A percentile compares a stretch with the other conserved stretches of the same genome.
These are phyloP conservation scores for Pleurotus ostreatus DNA, from an alignment of 768 basidiomycete genomes.

Conservation along the genomic window DNA sequence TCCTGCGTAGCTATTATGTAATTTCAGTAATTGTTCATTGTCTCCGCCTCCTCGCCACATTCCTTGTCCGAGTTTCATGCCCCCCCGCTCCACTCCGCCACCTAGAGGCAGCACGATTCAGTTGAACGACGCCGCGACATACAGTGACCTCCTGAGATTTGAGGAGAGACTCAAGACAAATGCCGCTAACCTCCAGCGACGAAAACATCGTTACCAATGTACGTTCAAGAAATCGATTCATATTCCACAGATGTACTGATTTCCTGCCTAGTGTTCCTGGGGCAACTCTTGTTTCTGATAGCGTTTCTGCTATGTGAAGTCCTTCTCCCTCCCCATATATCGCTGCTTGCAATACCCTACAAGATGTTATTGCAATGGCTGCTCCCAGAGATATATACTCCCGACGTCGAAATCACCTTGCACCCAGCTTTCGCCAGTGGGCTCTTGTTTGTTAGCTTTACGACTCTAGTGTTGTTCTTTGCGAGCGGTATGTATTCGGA, in stretches of 20 bases:
- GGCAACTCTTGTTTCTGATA: slow-evolving; percentile 64
- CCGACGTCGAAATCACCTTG: slow-evolving; percentile 38
- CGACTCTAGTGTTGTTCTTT: slow-evolving; percentile 91
- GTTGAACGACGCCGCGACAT: slow-evolving; percentile 73
- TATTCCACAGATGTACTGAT: not conserved
- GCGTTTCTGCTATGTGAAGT: slow-evolving; percentile 74
- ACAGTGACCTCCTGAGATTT: slow-evolving; percentile 85
- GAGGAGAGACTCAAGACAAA: slow-evolving; percentile 97
- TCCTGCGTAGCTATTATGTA: too few relatives aligned
- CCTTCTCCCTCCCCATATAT: slow-evolving; percentile 57
- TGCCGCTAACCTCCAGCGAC: slow-evolving; percentile 71
- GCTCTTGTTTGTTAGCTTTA: slow-evolving; percentile 81
- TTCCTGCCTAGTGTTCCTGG: slow-evolving; percentile 59
- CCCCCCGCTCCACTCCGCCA: slow-evolving; percentile 29
- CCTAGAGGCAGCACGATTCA: slow-evolving; percentile 41
- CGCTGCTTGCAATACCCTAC: slow-evolving; percentile 64
- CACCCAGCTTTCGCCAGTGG: slow-evolving; percentile 79
- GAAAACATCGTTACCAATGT: slow-evolving; percentile 85
- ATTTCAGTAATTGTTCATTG: too few relatives aligned
- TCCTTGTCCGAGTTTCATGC: not conserved
- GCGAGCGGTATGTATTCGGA: slow-evolving; percentile 95
- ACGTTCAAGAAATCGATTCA: slow-evolving; percentile 21
- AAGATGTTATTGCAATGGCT: slow-evolving; percentile 41
- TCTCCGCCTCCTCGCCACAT: not conserved
- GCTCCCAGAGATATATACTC: slow-evolving; percentile 48